Conservation (phyloP, 805 yeast genomes). For the Wickerhamiella spandovensis region DNA sequence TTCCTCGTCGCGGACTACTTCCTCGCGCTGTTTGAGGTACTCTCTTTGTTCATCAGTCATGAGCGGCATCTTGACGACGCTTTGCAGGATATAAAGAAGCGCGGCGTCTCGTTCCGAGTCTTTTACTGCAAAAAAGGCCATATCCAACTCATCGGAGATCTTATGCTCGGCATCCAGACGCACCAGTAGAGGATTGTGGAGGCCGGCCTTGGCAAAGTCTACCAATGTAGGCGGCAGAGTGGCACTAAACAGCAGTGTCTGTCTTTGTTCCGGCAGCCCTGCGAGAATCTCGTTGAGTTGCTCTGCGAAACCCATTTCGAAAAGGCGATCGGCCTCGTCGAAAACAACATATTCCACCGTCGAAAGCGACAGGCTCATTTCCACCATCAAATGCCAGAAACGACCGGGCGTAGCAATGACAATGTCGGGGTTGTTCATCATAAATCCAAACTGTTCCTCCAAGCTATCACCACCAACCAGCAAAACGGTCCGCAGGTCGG, state of each 20-base stretch:
- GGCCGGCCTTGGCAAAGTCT: conserved; percentile 95
- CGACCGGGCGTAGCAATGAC: conserved; percentile 97
- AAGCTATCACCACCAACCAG: conserved; percentile 97
- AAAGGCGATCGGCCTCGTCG: conserved; percentile 94
- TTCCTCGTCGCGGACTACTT: conserved; percentile 41
- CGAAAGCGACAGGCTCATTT: conserved; percentile 77
- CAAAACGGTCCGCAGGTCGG: conserved; percentile 67
- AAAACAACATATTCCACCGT: conserved; percentile 83
- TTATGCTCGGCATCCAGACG: conserved; percentile 88
- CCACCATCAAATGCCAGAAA: conserved; percentile 87
- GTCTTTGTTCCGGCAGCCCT: conserved; percentile 69
- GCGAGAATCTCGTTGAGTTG: conserved; percentile 83
- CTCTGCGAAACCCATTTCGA: conserved; percentile 92
- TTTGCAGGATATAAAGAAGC: conserved; percentile 60
- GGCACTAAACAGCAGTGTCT: conserved; percentile 84
- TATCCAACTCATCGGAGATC: conserved; percentile 77
- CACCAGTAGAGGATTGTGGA: conserved; percentile 81
- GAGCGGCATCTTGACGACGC: conserved; percentile 69
- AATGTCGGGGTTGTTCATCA: conserved; percentile 91
- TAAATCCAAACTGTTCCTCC: conserved; percentile 86
- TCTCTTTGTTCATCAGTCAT: conserved; percentile 58
- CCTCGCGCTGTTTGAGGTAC: conserved; percentile 36
- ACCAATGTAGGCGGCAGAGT: conserved; percentile 86
- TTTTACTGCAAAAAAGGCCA: conserved; percentile 74
- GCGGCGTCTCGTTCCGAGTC: conserved; percentile 84